A percentile compares a stretch with the other conserved stretches of the same genome.
Evolutionary conservation across 2,329 filamentous ascomycete species (phyloP).

Genomic region (Pseudogymnoascus sp.): DNA sequence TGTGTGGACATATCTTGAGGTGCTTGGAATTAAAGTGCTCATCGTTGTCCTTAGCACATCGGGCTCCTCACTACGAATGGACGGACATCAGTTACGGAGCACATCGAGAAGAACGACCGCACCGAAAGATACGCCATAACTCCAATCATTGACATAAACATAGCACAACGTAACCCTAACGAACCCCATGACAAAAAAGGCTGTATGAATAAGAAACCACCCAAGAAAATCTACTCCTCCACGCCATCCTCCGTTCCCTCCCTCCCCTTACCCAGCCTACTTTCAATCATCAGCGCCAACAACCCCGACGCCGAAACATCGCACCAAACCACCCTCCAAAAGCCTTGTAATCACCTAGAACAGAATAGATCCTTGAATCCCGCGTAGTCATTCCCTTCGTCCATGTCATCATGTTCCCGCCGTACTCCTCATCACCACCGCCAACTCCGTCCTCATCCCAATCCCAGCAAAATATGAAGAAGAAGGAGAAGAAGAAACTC

Average conservation of each 20-base stretch:
- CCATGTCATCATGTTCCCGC: not conserved
- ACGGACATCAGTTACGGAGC: not conserved
- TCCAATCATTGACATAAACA: conserved; percentile 6
- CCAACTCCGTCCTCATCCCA: not conserved
- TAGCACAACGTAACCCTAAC: not conserved
- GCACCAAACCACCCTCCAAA: not conserved
- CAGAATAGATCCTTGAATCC: not conserved
- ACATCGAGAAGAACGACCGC: not conserved
- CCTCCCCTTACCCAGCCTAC: conserved; percentile 1
- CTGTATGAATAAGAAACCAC: not conserved
- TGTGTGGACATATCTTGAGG: no score
- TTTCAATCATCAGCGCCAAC: conserved; percentile 9
- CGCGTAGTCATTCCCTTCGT: not conserved
- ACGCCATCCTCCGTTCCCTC: conserved; percentile 6
- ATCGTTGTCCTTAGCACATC: no score
- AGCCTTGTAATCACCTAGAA: not conserved
- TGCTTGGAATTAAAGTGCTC: no score
- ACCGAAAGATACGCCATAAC: not conserved
- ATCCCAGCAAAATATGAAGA: not conserved
- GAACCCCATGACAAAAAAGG: not conserved
- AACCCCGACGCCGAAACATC: not conserved
- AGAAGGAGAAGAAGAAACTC: not conserved
- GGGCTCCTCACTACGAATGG: no score
- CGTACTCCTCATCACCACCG: not conserved
- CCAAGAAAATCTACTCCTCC: not conserved